These are phyloP conservation scores for Cardiospermum halicacabum DNA, from an alignment of 345 rosid species.

Conservation along the genomic window DNA sequence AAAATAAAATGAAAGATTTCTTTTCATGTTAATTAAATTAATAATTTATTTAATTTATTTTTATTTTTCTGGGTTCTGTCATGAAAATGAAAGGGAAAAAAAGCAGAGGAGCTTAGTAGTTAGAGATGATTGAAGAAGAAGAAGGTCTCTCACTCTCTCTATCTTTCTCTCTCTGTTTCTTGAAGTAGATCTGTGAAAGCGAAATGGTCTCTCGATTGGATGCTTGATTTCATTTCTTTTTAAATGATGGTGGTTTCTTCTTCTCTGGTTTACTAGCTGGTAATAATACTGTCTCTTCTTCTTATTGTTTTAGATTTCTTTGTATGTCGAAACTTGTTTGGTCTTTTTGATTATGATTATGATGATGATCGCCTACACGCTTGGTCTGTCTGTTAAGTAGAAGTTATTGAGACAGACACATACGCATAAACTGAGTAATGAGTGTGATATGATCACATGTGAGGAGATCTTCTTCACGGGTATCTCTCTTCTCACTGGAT, in stretches of 20 bases:
- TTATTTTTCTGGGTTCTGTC: neutral
- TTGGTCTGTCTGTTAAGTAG: neutral
- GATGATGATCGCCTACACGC: neutral
- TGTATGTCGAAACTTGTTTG: slow-evolving; percentile 1
- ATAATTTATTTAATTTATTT: neutral
- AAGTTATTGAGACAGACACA: neutral
- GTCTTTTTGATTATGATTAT: no score
- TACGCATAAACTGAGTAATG: neutral
- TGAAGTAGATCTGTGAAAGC: slow-evolving; percentile 7
- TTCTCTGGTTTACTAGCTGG: slow-evolving; percentile 22
- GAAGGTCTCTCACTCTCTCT: slow-evolving; percentile 14
- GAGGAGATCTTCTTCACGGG: slow-evolving; percentile 21
- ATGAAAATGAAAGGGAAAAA: slow-evolving; percentile 8
- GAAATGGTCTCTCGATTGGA: slow-evolving; percentile 1
- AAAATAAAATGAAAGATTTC: neutral
- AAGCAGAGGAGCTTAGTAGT: slow-evolving; percentile 12
- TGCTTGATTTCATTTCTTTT: neutral
- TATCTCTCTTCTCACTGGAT: neutral
- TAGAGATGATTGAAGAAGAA: slow-evolving; percentile 22
- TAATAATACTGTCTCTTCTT: slow-evolving; percentile 34
- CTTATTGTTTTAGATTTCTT: neutral
- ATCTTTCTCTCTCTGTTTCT: neutral
- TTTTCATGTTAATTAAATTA: neutral
- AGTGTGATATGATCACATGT: slow-evolving; percentile 25
- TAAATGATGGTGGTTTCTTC: neutral